Evolutionary conservation across 495 filamentous ascomycete genomes (phyloP).

Genomic region (Xylaria palmicola): DNA sequence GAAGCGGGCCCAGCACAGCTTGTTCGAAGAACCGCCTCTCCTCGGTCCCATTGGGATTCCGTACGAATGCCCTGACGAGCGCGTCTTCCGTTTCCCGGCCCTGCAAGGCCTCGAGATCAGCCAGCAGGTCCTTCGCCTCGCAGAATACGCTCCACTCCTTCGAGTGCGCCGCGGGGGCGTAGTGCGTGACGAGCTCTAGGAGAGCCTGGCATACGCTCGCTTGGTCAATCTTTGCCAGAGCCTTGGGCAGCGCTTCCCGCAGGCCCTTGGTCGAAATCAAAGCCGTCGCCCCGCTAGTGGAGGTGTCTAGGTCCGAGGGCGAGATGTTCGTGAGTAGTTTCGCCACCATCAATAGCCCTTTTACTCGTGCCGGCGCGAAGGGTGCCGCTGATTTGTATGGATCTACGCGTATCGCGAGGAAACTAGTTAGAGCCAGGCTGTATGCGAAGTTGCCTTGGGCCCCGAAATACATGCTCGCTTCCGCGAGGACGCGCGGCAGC

Average conservation of each 20-base stretch:
- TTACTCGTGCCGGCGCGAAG: conserved; percentile 37
- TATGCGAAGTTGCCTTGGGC: conserved; percentile 27
- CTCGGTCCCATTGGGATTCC: conserved; percentile 31
- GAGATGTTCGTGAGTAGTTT: conserved; percentile 37
- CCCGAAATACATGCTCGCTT: conserved; percentile 26
- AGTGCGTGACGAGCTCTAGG: conserved; percentile 34
- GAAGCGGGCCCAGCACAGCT: conserved; percentile 36
- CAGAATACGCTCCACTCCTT: conserved; percentile 34
- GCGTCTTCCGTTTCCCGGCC: conserved; percentile 36
- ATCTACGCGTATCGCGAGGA: conserved; percentile 35
- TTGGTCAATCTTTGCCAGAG: conserved; percentile 35
- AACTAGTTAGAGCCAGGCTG: conserved; percentile 38
- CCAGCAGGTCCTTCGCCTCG: conserved; percentile 37
- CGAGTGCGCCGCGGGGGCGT: conserved; percentile 30
- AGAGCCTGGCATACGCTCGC: conserved; percentile 42
- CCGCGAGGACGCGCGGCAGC: conserved; percentile 27
- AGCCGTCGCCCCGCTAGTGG: background rate
- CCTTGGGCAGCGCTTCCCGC: conserved; percentile 21
- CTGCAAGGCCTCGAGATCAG: conserved; percentile 36
- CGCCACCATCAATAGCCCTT: conserved; percentile 37
- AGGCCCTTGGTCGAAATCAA: background rate
- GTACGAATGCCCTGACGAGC: conserved; percentile 36
- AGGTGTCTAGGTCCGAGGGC: conserved; percentile 10
- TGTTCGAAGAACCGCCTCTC: conserved; percentile 36
- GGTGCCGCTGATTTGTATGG: conserved; percentile 38